These are phyloP conservation scores for Bryoerythrophyllum caledonicum DNA, from an alignment of 225 moss, liverwort and hornwort species.

Conservation along the genomic window DNA sequence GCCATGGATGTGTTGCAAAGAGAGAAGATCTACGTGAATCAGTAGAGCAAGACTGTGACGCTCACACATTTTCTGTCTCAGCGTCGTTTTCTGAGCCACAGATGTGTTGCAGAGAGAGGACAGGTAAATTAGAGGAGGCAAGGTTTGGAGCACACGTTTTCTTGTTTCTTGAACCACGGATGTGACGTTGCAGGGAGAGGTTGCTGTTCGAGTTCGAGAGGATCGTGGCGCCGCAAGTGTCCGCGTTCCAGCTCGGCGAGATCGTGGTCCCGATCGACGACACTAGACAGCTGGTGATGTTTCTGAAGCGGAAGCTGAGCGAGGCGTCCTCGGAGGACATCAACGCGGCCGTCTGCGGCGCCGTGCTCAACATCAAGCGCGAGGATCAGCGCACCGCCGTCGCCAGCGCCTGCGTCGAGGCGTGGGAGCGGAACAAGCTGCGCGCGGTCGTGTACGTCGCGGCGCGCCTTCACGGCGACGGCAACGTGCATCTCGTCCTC, in stretches of 20 bases:
- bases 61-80: neutral
- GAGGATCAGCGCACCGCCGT: too few relatives aligned
- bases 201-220: conserved; percentile 55
- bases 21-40: neutral
- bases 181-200: conserved; percentile 45
- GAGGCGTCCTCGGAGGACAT: conserved; percentile 34
- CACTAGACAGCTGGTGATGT: conserved; percentile 53
- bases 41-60: too few relatives aligned
- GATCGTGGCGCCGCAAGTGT: conserved; percentile 51
- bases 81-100: neutral
- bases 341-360: conserved; percentile 45
- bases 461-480: conserved; percentile 37
- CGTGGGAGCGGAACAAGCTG: conserved; percentile 38
- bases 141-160: neutral
- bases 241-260: conserved; percentile 55
- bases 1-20: neutral
- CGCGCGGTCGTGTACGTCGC: conserved; percentile 56
- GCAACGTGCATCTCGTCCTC: conserved; percentile 58
- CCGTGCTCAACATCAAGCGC: conserved; percentile 39
- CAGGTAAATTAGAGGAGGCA: neutral
- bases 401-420: conserved; percentile 35
- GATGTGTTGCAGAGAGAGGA: neutral
- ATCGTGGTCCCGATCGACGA: conserved; percentile 49
- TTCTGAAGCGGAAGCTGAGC: conserved; percentile 45
- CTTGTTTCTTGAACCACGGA: neutral